phyloP scores from a whole-genome alignment of 768 basidiomycete genomes.

The Mrakia blollopis region DNA sequence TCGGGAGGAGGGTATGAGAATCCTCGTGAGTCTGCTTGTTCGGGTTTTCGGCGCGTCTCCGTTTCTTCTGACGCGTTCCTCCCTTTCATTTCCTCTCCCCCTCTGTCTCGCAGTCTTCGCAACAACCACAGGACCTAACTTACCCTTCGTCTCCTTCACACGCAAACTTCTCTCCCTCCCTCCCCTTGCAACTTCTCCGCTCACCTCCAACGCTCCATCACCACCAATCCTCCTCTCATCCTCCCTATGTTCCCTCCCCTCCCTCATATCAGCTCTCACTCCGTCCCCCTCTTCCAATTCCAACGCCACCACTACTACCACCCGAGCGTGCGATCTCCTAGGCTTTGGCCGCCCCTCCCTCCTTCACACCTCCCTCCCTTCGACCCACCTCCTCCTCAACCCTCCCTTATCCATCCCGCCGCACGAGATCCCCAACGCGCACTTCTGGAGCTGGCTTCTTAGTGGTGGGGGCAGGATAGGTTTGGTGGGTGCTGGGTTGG shows the following conservation, averaged over 20 bases:
- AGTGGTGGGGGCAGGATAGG: background rate
- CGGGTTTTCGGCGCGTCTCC: background rate
- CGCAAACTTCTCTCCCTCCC: conserved; percentile 57
- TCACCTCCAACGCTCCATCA: conserved; percentile 45
- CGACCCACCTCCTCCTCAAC: conserved; percentile 37
- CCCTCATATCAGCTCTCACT: conserved; percentile 54
- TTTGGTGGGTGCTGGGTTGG: conserved; percentile 57
- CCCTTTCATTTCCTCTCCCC: background rate
- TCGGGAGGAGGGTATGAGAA: conserved; percentile 82
- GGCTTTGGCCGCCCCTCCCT: conserved; percentile 69
- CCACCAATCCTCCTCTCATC: conserved; percentile 57
- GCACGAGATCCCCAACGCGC: background rate
- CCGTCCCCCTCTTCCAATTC: conserved; percentile 52
- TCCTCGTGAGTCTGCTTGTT: conserved; percentile 53
- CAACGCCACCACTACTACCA: too few species aligned
- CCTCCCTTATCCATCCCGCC: background rate
- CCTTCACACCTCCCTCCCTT: conserved; percentile 59
- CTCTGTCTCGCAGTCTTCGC: conserved; percentile 39
- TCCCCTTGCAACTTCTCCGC: too few species aligned
- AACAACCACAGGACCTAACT: conserved; percentile 25
- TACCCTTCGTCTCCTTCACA: conserved; percentile 46
- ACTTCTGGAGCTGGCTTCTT: background rate
- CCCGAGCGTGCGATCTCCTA: conserved; percentile 60
- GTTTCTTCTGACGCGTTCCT: background rate
- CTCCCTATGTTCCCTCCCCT: conserved; percentile 72